Evolutionary conservation across 1,284 basidiomycete genomes (phyloP).

Genomic region (Filobasidium uniguttulatum): DNA sequence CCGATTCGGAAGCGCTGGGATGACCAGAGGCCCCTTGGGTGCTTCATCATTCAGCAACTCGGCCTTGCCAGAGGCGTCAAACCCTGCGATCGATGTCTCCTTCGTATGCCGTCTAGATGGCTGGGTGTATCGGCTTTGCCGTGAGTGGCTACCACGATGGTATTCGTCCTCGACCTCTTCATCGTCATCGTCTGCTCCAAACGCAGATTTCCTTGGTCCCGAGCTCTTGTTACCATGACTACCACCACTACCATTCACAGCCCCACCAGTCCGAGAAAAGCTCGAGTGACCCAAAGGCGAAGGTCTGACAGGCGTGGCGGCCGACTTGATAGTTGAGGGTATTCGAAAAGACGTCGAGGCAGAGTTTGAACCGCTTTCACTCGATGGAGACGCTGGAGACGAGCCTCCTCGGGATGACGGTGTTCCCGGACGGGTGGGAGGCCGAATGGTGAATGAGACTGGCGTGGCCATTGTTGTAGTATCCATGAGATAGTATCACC

Average conservation of each 20-base stretch:
- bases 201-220: constrained; percentile 26
- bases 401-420: not conserved
- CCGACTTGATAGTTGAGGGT: too few species aligned
- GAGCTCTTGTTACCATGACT: not conserved
- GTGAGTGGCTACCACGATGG: not conserved
- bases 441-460: constrained; percentile 34
- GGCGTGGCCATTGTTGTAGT: constrained; percentile 29
- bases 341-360: constrained; percentile 7
- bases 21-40: constrained; percentile 55
- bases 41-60: constrained; percentile 44
- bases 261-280: not conserved
- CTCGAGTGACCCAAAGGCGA: constrained; percentile 8
- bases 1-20: constrained; percentile 64
- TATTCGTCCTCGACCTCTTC: constrained; percentile 29
- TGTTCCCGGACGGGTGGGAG: constrained; percentile 16
- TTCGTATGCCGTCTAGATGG: too few species aligned
- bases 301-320: constrained; percentile 8
- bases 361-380: constrained; percentile 18
- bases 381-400: constrained; percentile 21
- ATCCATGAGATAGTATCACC: too few species aligned
- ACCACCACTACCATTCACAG: not conserved
- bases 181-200: constrained; percentile 18
- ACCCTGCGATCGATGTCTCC: constrained; percentile 59
- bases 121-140: not conserved
- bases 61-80: constrained; percentile 57